Evolutionary conservation across 352 stramenopile species (phyloP), one percentile per base, ranked within the genome.

Genomic region (Phytophthora fragariae): DNA sequence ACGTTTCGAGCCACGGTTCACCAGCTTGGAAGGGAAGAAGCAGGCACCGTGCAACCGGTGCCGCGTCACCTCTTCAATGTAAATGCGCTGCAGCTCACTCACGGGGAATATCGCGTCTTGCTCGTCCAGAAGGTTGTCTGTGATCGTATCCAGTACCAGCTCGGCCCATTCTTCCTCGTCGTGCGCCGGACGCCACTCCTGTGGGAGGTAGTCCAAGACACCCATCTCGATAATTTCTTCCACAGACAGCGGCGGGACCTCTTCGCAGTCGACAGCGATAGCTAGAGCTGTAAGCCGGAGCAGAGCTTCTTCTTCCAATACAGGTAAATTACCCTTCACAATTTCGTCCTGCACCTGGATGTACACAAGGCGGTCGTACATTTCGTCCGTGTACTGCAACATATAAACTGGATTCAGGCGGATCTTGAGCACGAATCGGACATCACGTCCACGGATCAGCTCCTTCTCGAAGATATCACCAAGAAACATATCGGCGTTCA

Each of bases 391-490:
- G 68, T 96, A 93, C 63, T 96, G 88, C 52, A 94, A 68, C 57
- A 89, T 88, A 63, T 94, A 93, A 41, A 91, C 79, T 27, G 86
- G 88, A 41, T 85, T 87, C 19, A 99, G 79, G 12, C 96, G 94
- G 59, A 99, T 97, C 77, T 98, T 98, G 35, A 97, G 81, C 68
- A 98, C 91, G 63, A 98, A 98, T 10, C 80, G 92, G 44, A 98
- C 90, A n/a, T 96, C 85, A 12, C 91, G 83, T 29, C 91, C 88
- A 69, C 96, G 91, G 52, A 97, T 91, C 47, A 97, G 65, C 60
- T 98, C 91, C 58, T 91, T 92, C 61, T 98, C 94, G 52, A 98
- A 97, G 7, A 97, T 88, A 79, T 98, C 94, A 15, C 93, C 94
- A 12, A 98, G 80, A 61, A 84, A 98, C 44, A 95, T 91, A 57